Conservation (phyloP, 2,329 filamentous ascomycete genomes). For the Clarireedia paspali region DNA sequence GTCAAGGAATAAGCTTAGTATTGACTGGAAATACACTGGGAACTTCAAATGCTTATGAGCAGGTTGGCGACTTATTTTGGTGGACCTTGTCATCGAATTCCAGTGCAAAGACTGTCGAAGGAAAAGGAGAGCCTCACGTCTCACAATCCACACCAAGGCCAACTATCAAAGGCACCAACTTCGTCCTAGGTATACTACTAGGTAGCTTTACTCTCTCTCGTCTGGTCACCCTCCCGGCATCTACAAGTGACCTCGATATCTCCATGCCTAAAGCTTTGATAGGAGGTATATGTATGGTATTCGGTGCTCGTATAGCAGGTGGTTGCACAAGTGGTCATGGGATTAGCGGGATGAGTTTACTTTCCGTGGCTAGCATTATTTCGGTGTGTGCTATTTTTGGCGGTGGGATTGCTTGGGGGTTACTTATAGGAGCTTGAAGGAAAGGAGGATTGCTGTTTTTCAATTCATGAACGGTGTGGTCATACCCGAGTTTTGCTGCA, state of each 20-base stretch:
- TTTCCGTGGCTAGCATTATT: slow-evolving; percentile 54
- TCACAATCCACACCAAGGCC: slow-evolving; percentile 5
- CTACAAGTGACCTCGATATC: background rate
- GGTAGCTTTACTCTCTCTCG: slow-evolving; percentile 34
- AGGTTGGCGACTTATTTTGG: slow-evolving; percentile 48
- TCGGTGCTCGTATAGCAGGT: slow-evolving; percentile 55
- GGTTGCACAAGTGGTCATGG: slow-evolving; percentile 65
- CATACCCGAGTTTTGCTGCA: too few species aligned
- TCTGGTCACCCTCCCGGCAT: slow-evolving; percentile 7
- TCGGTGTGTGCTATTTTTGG: slow-evolving; percentile 52
- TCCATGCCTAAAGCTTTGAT: slow-evolving; percentile 21
- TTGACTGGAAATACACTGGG: slow-evolving; percentile 48
- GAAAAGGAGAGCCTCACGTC: background rate
- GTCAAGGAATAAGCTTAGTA: slow-evolving; percentile 49
- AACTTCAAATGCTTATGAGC: slow-evolving; percentile 54
- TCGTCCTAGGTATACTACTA: slow-evolving; percentile 42
- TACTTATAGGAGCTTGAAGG: background rate
- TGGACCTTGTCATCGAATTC: slow-evolving; percentile 5
- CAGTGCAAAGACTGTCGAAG: background rate
- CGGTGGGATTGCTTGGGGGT: slow-evolving; percentile 34
- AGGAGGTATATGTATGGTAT: slow-evolving; percentile 49
- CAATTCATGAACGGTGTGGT: too few species aligned
- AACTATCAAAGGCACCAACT: slow-evolving; percentile 32
- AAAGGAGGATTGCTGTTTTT: too few species aligned
- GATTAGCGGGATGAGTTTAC: slow-evolving; percentile 56